Evolutionary conservation across 768 basidiomycete genomes (phyloP), one percentile per base, ranked within the genome.

Genomic region (Russula emetica): DNA sequence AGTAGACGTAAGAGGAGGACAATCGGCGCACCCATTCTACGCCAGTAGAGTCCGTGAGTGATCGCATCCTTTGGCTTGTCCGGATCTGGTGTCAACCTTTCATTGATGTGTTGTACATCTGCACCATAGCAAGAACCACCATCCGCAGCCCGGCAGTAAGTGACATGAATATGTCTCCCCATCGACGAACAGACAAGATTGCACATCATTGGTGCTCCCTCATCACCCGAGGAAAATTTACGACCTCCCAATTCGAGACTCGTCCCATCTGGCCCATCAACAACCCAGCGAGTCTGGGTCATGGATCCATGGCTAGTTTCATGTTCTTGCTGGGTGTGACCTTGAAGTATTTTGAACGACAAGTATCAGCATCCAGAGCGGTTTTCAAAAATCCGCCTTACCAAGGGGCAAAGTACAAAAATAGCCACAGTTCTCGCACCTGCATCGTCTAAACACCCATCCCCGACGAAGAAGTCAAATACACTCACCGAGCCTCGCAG

Each of bases 271-370:
- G 78, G 79, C 0, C 81, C 83, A 55, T 85, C 83, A 5, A 85
- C 70, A 0, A 79, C 75, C 86, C 86, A 87, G 44, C 77, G 75
- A 0, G 83, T 81, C 59, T 75, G 76, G 0, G 83, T 81, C 84
- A 86, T 86, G 0, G 83, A 85, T 10, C 85, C 86, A 56, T 87
- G 85, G 18, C 76, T 76, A 0, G 85, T 87, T 51, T 85, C 84
- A 50, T 87, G 85, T 50, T 84, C 81, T 67, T 80, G 76, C 64
- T 86, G 83, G 1, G 82, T 56, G 64, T 87, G 85, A 0, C 81
- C 85, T 86, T 50, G 28, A 38, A 24, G 36, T 13, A 36, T 3
- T 6, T 26, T 13, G 20, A 18, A 64, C 24, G 52, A 36, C 24
- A 9, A 45, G 2, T 14, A 61, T 49, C 55, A 38, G 2, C 22